These are phyloP conservation scores for Apophysomyces sp. DNA, from an alignment of 371 early-diverging fungal genomes.

Conservation along the genomic window DNA sequence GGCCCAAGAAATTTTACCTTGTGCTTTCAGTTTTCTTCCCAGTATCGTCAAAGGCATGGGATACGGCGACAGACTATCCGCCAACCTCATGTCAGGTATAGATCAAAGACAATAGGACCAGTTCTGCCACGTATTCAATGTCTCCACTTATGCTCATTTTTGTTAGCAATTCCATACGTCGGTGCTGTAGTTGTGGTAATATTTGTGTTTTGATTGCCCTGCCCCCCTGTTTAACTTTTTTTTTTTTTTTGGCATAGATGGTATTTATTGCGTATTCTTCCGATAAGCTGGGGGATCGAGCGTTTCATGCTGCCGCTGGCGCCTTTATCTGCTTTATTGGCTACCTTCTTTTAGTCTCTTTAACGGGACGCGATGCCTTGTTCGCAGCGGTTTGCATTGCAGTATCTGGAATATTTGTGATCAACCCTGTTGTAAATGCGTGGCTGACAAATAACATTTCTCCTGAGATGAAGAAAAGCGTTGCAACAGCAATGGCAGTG, in stretches of 20 bases:
- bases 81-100: slow-evolving; percentile 49
- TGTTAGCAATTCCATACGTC: slow-evolving; percentile 44
- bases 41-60: slow-evolving; percentile 47
- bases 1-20: neutral
- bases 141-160: neutral
- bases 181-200: slow-evolving; percentile 43
- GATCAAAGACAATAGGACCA: neutral
- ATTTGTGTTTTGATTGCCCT: neutral
- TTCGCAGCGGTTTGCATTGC: slow-evolving; percentile 44
- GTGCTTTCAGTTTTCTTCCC: slow-evolving; percentile 33
- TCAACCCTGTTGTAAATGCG: slow-evolving; percentile 50
- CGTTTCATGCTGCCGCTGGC: slow-evolving; percentile 40
- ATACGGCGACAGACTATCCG: slow-evolving; percentile 40
- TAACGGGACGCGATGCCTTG: slow-evolving; percentile 11
- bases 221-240: neutral
- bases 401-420: slow-evolving; percentile 44
- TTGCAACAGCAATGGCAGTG: slow-evolving; percentile 51
- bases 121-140: neutral
- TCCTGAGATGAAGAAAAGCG: slow-evolving; percentile 48
- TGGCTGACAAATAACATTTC: slow-evolving; percentile 49
- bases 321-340: slow-evolving; percentile 36
- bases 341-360: slow-evolving; percentile 26
- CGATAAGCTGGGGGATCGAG: slow-evolving; percentile 33
- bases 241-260: slow-evolving; percentile 39
- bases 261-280: slow-evolving; percentile 39